Conservation (phyloP, 2,329 filamentous ascomycete genomes). For the Rutstroemia sp. region DNA sequence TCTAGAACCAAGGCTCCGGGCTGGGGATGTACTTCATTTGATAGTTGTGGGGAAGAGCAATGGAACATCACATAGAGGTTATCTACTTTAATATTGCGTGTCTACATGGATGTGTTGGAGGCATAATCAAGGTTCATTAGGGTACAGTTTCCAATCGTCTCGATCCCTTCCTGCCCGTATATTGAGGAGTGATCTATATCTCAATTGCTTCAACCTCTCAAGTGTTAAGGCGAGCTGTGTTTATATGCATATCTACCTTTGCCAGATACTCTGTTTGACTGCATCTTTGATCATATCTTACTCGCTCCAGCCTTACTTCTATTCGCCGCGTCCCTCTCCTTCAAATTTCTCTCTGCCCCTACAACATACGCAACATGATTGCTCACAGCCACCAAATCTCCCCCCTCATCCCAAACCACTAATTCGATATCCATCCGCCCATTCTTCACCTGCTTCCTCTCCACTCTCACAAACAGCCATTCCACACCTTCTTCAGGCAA, state of each 20-base stretch:
- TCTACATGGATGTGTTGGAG: too few relatives aligned
- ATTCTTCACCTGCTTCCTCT: slow-evolving; percentile 59
- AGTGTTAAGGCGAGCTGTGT: too few relatives aligned
- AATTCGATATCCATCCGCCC: slow-evolving; percentile 72
- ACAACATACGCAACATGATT: slow-evolving; percentile 61
- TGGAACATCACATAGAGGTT: too few relatives aligned
- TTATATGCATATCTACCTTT: not conserved
- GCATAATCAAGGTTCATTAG: too few relatives aligned
- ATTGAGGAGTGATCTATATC: not conserved
- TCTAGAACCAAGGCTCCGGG: too few relatives aligned
- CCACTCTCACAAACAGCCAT: slow-evolving; percentile 62
- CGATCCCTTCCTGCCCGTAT: too few relatives aligned
- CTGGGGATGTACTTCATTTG: too few relatives aligned
- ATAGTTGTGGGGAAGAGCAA: too few relatives aligned
- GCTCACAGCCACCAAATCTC: slow-evolving; percentile 60
- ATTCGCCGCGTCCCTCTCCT: slow-evolving; percentile 16
- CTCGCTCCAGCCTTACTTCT: slow-evolving; percentile 16
- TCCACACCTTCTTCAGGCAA: slow-evolving; percentile 61
- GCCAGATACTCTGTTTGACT: not conserved
- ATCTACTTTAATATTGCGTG: too few relatives aligned
- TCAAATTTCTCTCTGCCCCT: slow-evolving; percentile 52
- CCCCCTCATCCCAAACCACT: slow-evolving; percentile 53
- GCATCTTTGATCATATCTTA: not conserved
- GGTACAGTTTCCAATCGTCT: too few relatives aligned
- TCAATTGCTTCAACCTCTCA: not conserved